A percentile compares a stretch with the other conserved stretches of the same genome.
These are phyloP conservation scores for Nakazawaea anatomiae DNA, from an alignment of 805 yeast genomes.

Conservation along the genomic window DNA sequence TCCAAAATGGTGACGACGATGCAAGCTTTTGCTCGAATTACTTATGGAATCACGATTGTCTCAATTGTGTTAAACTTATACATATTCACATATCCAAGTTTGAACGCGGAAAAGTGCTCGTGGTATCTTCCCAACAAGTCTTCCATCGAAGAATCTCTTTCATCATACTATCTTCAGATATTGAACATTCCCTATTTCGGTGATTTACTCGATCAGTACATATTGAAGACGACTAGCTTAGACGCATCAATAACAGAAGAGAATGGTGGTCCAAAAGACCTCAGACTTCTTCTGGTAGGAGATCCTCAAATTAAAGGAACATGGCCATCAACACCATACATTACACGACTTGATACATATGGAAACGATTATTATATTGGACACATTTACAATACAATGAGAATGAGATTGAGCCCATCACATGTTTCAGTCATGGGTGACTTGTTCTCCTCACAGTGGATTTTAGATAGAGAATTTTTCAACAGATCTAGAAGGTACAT, in stretches of 20 bases:
- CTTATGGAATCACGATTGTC: constrained; percentile 20
- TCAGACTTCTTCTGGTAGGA: constrained; percentile 78
- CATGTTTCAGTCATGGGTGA: constrained; percentile 92
- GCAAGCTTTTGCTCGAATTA: neutral
- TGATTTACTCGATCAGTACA: constrained; percentile 24
- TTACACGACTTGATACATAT: constrained; percentile 72
- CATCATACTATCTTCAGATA: constrained; percentile 12
- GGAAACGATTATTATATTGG: constrained; percentile 91
- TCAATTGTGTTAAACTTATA: constrained; percentile 52
- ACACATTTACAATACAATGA: constrained; percentile 70
- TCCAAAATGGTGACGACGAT: neutral
- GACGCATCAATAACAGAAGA: constrained; percentile 13
- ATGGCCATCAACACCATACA: constrained; percentile 63
- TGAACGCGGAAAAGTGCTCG: constrained; percentile 47
- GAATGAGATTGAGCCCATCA: constrained; percentile 57
- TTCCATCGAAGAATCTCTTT: constrained; percentile 15
- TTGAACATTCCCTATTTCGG: constrained; percentile 26
- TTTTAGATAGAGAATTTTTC: constrained; percentile 77
- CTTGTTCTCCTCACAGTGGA: constrained; percentile 92
- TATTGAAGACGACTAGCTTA: constrained; percentile 15
- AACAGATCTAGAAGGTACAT: constrained; percentile 72
- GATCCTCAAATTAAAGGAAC: constrained; percentile 97
- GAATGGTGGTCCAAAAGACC: constrained; percentile 30
- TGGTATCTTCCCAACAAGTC: constrained; percentile 40
- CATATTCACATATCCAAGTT: constrained; percentile 72